A percentile compares a stretch with the other conserved stretches of the same genome.
phyloP scores from a whole-genome alignment of 257 asterid genomes.

The Jasminum sambac region DNA sequence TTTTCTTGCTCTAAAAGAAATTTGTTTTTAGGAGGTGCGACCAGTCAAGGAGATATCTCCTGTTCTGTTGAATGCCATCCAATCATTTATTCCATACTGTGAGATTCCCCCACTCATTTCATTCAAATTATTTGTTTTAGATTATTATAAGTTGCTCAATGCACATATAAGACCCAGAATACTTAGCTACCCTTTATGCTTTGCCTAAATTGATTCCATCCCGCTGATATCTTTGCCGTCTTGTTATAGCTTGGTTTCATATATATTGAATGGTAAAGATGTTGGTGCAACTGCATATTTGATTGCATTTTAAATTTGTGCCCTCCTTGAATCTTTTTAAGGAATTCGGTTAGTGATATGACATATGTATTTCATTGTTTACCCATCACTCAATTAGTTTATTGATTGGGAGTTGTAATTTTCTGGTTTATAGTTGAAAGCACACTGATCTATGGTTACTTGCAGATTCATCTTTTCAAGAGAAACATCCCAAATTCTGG shows the following conservation, averaged over 20 bases:
- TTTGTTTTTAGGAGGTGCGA: conserved; percentile 74
- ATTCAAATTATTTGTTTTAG: conserved; percentile 14
- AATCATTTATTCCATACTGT: conserved; percentile 76
- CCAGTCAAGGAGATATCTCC: conserved; percentile 91
- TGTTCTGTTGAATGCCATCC: conserved; percentile 76
- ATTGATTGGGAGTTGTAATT: neutral
- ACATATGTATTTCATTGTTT: neutral
- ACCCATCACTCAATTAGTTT: neutral
- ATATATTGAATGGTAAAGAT: neutral
- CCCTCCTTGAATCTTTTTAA: neutral
- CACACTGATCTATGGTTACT: conserved; percentile 35
- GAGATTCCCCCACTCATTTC: conserved; percentile 40
- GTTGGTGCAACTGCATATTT: neutral
- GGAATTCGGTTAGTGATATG: neutral
- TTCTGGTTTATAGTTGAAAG: conserved; percentile 19
- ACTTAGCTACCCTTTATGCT: neutral
- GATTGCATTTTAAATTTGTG: neutral
- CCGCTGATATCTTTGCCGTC: neutral
- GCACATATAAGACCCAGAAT: neutral
- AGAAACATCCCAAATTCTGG: conserved; percentile 70
- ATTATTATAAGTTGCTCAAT: neutral
- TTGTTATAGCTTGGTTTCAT: neutral
- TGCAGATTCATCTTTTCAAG: conserved; percentile 86
- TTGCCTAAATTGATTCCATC: conserved; percentile 14
- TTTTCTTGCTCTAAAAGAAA: conserved; percentile 24